phyloP scores from a whole-genome alignment of 2,329 filamentous ascomycete species.

The Colletotrichum brevisporum region DNA sequence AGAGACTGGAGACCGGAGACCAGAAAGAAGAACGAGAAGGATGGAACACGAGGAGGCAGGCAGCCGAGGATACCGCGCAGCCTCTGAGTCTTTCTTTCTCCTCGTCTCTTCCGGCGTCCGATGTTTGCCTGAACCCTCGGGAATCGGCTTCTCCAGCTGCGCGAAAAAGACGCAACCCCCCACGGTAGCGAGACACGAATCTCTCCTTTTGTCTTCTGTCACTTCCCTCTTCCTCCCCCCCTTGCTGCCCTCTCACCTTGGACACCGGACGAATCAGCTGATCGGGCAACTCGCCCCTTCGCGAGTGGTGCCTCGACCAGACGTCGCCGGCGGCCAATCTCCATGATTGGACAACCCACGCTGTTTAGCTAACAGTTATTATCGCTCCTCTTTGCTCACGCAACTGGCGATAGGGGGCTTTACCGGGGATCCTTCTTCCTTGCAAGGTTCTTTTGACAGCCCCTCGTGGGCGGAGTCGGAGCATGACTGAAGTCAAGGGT shows the following conservation, averaged over 20 bases:
- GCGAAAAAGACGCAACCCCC: constrained; percentile 19
- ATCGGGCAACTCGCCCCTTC: constrained; percentile 28
- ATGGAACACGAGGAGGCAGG: background rate
- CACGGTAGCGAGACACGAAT: constrained; percentile 31
- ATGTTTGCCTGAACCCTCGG: constrained; percentile 18
- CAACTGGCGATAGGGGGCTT: constrained; percentile 18
- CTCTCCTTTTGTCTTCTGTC: constrained; percentile 21
- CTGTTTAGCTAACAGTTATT: constrained; percentile 36
- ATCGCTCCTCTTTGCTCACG: constrained; percentile 9
- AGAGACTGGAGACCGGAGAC: background rate
- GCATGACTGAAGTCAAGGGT: constrained; percentile 12
- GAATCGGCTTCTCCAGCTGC: constrained; percentile 7
- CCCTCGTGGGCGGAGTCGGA: background rate
- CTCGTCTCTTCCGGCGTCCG: background rate
- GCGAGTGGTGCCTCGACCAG: background rate
- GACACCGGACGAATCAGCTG: constrained; percentile 12
- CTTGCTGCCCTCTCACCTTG: constrained; percentile 1
- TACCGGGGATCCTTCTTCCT: constrained; percentile 15
- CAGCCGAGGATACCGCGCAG: constrained; percentile 13
- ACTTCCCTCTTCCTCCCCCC: background rate
- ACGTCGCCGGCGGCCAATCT: constrained; percentile 12
- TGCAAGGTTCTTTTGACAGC: constrained; percentile 22
- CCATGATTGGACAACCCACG: constrained; percentile 28
- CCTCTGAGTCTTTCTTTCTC: constrained; percentile 14
- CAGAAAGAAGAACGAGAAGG: background rate